Base-by-base conservation (phyloP, 2,329 filamentous ascomycete genomes). In the Pochonia chlamydosporia region DNA sequence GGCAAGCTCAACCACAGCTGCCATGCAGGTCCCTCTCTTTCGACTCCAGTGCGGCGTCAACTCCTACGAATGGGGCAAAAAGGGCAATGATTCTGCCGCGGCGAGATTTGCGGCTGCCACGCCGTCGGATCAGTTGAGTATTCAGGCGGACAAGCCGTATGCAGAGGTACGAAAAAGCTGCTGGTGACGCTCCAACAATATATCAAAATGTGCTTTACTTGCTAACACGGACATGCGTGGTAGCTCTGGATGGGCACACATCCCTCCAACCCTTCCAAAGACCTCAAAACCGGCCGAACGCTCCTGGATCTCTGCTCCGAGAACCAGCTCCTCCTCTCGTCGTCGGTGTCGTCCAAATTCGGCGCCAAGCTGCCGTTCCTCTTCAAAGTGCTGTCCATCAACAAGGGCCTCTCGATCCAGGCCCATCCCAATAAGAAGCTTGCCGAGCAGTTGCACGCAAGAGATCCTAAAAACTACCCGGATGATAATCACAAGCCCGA, bases 401-500 rank as follows among this genome's bases (percentile, higher is more conserved):
- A 85, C 70, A 99, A 97, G 68, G 93, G 93, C 10, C 79, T 99
- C 49, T 96, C 90, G 53, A 97, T 99, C 59, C 93, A 99, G 68
- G 93, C 93, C 21, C 93, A 99, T 58, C 90, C 90, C 44, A 95
- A 96, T 73, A 96, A 96, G 79, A 89, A 87, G 69, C 84, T 73
- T 13, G 93, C 93, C 44, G 92, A 95, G 70, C 73, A 89, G 63
- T 75, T 99, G 25, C 93, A 97, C 66, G 80, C 83, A 33, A 82
- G 78, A 53, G 92, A 99, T 63, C 79, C 90, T 42, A 89, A 89
- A 70, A 95, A 99, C 74, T 99, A 99, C 64, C 93, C 92, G 49
- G 90, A 99, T 74, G 92, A 97, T 73, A 99, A 99, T 72, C 93
- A 99, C 76, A 99, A 99, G 72, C 93, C 93, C 28, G 93, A 99